A percentile compares a stretch with the other conserved stretches of the same genome.
These are phyloP conservation scores for Coelastrella sp. DNA, from an alignment of 139 green algal genomes.

Conservation along the genomic window DNA sequence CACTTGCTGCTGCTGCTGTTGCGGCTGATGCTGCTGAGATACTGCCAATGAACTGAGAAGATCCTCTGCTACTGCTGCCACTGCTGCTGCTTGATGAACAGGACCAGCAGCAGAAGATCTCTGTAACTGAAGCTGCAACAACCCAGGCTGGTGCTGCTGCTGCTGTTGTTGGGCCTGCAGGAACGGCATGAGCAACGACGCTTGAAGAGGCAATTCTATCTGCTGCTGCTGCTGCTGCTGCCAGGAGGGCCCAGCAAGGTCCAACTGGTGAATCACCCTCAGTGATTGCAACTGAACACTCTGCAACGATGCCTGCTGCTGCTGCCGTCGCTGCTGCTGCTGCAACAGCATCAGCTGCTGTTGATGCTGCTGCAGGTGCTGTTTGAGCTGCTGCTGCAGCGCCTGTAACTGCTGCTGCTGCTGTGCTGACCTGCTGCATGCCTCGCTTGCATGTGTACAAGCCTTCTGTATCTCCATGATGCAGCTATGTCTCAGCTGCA, in stretches of 20 bases:
- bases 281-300: constrained; percentile 28
- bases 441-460: constrained; percentile 53
- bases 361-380: background rate
- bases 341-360: constrained; percentile 19
- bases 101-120: background rate
- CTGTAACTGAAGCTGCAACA: constrained; percentile 9
- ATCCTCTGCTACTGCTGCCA: background rate
- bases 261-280: constrained; percentile 13
- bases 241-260: background rate
- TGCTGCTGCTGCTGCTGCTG: constrained; percentile 11
- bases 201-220: constrained; percentile 14
- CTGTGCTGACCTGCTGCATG: constrained; percentile 43
- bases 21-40: background rate
- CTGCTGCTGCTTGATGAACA: background rate
- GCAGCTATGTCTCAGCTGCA: constrained; percentile 56
- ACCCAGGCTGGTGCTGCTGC: background rate
- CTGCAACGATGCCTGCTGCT: constrained; percentile 6
- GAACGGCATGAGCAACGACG: constrained; percentile 18
- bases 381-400: constrained; percentile 14
- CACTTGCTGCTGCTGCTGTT: constrained; percentile 28
- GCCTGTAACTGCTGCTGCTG: constrained; percentile 10
- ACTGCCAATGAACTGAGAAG: background rate
- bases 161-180: constrained; percentile 20
- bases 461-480: constrained; percentile 56
- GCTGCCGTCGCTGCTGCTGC: background rate